Conservation (phyloP, 306 rosid genomes). For the Dicorynia guianensis region DNA sequence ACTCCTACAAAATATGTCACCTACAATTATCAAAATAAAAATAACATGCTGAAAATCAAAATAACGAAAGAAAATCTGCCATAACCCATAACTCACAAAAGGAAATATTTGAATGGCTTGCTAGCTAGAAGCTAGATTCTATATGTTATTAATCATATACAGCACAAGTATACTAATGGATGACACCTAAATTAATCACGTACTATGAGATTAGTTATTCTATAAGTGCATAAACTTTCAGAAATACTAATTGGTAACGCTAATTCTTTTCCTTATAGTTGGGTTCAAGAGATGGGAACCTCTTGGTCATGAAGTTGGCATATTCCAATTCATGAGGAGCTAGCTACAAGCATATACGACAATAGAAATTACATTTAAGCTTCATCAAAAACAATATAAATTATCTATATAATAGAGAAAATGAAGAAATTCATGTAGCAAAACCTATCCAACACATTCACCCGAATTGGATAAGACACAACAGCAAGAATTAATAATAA, state of each 20-base stretch:
- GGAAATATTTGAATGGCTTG: too few species aligned
- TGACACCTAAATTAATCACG: not conserved
- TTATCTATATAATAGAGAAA: not conserved
- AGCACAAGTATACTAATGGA: not conserved
- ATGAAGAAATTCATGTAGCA: not conserved
- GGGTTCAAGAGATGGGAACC: not conserved
- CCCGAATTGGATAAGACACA: not conserved
- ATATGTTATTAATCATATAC: not conserved
- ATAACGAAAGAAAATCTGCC: slow-evolving; percentile 7
- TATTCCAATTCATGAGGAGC: not conserved
- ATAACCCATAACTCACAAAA: not conserved
- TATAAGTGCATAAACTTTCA: too few species aligned
- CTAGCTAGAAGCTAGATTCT: not conserved
- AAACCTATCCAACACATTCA: too few species aligned
- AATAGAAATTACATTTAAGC: too few species aligned
- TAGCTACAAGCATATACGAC: too few species aligned
- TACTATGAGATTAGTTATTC: not conserved
- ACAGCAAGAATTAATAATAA: too few species aligned
- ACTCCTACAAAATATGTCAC: slow-evolving; percentile 64
- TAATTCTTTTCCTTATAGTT: not conserved
- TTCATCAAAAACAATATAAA: too few species aligned
- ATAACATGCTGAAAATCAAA: slow-evolving; percentile 39
- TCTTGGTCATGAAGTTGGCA: slow-evolving; percentile 2
- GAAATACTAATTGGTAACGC: too few species aligned
- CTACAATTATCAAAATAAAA: slow-evolving; percentile 51